Base-by-base conservation (phyloP, 768 basidiomycete species). In the Tylopilus plumbeoviolaceoides region DNA sequence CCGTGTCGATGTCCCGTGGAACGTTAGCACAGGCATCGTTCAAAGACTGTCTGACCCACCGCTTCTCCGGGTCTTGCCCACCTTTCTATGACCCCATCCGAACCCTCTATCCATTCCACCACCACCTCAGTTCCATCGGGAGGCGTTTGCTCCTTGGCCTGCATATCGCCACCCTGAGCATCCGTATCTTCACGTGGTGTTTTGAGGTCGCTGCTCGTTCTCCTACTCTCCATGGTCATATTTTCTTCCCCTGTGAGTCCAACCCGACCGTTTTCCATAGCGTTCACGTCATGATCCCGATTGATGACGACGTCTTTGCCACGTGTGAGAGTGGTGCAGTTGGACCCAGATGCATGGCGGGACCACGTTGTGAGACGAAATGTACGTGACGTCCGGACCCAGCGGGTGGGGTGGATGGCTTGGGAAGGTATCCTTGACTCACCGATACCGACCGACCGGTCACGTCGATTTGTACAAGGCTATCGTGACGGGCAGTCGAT, bases 351-450 rank as follows among this genome's bases (percentile, higher is more conserved):
- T 28, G 84, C 80, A 59, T 88, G 82, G 47, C 93, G 77, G 9
- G 92, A 95, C 87, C 89, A 92, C 8, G 95, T 98, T 59, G 81
- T 14, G 90, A 88, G n/a, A 67, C 69, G 1, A 81, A 86, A 66
- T 95, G 93, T n/a, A 98, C 93, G 23, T 93, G 83, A 28, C 90
- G 78, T 17, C 93, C 87, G 27, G 30, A n/a, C n/a, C n/a, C n/a
- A n/a, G 73, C 71, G 0, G 85, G 80, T 6, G 81, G 75, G 21
- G 60, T 62, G 41, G 67, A 59, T 0, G 77, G 72, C 3, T 63
- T 60, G 2, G 81, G 79, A 15, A 95, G 78, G 46, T 81, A 72
- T 54, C 78, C 4, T 21, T 5, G 36, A 62, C 77, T 58, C 54
- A 79, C 87, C 87, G 47, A 91, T 79, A 28, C 87, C 87, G 56